Percentiles rank a stretch among this genome's conserved stretches.
phyloP scores from a whole-genome alignment of 768 basidiomycete genomes.

The Scleroderma bovista region DNA sequence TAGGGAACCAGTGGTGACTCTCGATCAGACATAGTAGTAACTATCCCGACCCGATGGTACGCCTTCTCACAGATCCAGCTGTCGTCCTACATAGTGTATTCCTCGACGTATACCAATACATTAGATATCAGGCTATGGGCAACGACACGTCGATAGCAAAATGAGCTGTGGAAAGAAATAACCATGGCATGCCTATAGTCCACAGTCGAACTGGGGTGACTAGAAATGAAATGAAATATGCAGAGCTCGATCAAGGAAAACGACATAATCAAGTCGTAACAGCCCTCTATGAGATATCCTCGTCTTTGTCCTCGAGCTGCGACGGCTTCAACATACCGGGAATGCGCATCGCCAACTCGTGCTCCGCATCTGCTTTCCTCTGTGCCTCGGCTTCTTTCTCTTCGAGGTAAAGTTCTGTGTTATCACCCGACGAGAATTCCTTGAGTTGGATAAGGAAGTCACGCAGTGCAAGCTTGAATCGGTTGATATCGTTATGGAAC shows the following conservation, averaged over 20 bases:
- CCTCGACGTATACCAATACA: constrained; percentile 32
- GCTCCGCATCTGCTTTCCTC: constrained; percentile 75
- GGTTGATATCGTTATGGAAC: constrained; percentile 72
- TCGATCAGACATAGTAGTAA: no score
- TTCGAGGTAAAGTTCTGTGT: constrained; percentile 86
- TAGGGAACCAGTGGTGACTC: no score
- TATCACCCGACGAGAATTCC: constrained; percentile 91
- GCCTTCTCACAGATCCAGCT: no score
- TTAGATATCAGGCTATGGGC: constrained; percentile 29
- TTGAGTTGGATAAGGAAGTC: constrained; percentile 98
- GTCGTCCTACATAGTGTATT: constrained; percentile 6
- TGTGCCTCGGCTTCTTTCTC: constrained; percentile 88
- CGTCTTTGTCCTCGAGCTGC: constrained; percentile 90
- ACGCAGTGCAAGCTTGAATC: constrained; percentile 90
- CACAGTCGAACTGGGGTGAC: constrained; percentile 10
- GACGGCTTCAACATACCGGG: constrained; percentile 98
- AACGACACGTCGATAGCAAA: constrained; percentile 25
- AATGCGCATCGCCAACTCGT: constrained; percentile 84
- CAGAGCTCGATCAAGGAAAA: constrained; percentile 11
- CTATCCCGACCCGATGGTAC: no score
- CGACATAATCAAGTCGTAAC: constrained; percentile 23
- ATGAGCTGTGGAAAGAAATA: constrained; percentile 15
- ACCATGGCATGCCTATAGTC: constrained; percentile 23
- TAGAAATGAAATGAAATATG: constrained; percentile 13
- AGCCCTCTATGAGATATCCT: constrained; percentile 49